Conservation (phyloP, 1,139 yeast species). For the Suhomyces bolitotheri region DNA sequence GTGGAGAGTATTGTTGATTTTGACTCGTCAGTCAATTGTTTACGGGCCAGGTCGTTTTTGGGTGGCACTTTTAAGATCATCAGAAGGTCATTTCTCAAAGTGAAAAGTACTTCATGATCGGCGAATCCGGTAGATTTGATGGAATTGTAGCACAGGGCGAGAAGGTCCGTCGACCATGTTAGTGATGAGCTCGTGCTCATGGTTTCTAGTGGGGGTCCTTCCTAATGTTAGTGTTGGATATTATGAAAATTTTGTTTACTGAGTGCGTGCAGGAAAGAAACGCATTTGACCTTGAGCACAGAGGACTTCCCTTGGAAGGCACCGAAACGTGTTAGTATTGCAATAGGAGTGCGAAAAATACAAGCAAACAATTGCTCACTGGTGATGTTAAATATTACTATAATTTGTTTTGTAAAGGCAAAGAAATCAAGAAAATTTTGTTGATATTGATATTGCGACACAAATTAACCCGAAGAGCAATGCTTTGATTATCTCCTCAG, state of each 20-base stretch:
- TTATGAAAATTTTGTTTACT: constrained; percentile 14
- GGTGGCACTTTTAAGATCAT: constrained; percentile 50
- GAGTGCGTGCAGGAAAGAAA: constrained; percentile 5
- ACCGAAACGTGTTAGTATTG: no score
- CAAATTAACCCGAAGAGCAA: no score
- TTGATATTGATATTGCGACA: no score
- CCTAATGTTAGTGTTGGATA: neutral
- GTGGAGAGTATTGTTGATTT: constrained; percentile 50
- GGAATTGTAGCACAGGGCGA: constrained; percentile 39
- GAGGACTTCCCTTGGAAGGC: no score
- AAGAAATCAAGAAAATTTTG: no score
- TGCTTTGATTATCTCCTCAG: no score
- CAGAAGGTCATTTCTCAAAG: constrained; percentile 49
- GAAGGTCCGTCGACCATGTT: constrained; percentile 38
- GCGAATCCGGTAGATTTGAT: constrained; percentile 30
- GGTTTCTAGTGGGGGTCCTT: constrained; percentile 6
- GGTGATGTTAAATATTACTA: no score
- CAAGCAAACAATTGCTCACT: no score
- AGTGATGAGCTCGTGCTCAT: constrained; percentile 13
- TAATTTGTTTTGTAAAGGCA: no score
- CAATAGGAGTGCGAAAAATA: no score
- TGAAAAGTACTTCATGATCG: constrained; percentile 27
- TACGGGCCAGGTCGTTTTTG: constrained; percentile 56
- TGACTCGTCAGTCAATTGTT: constrained; percentile 46
- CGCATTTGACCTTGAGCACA: no score